These are phyloP conservation scores for Globomyces pollinis-pini DNA, from an alignment of 192 early-diverging fungal genomes.

Conservation along the genomic window DNA sequence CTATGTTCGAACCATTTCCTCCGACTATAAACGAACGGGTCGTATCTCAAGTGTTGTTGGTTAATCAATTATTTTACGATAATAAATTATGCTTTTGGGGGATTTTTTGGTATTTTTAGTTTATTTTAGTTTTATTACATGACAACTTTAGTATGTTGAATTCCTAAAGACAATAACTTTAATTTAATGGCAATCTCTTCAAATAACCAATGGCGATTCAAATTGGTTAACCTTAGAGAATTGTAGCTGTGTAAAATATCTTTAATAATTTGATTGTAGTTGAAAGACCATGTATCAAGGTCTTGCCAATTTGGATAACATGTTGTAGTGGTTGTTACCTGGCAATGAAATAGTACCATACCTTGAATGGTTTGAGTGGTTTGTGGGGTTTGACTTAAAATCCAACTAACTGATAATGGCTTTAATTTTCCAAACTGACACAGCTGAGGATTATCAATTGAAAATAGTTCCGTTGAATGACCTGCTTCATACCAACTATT, in stretches of 20 bases:
- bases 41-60: too few species aligned
- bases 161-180: neutral
- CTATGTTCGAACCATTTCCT: too few species aligned
- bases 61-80: too few species aligned
- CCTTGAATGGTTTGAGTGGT: neutral
- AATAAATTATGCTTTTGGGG: too few species aligned
- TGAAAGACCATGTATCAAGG: neutral
- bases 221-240: neutral
- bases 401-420: neutral
- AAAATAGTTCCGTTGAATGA: neutral
- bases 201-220: neutral
- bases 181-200: neutral
- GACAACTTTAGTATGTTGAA: too few species aligned
- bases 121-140: too few species aligned
- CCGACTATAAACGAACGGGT: too few species aligned
- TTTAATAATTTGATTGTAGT: neutral
- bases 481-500: neutral
- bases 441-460: neutral
- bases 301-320: neutral
- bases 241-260: slow-evolving; percentile 2
- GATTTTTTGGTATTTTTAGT: too few species aligned
- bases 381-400: neutral
- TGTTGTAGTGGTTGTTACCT: neutral
- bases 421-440: neutral
- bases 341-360: neutral